Percentiles rank a stretch among this genome's conserved stretches.
Evolutionary conservation across 345 rosid species (phyloP).

Genomic region (Alliaria petiolata): DNA sequence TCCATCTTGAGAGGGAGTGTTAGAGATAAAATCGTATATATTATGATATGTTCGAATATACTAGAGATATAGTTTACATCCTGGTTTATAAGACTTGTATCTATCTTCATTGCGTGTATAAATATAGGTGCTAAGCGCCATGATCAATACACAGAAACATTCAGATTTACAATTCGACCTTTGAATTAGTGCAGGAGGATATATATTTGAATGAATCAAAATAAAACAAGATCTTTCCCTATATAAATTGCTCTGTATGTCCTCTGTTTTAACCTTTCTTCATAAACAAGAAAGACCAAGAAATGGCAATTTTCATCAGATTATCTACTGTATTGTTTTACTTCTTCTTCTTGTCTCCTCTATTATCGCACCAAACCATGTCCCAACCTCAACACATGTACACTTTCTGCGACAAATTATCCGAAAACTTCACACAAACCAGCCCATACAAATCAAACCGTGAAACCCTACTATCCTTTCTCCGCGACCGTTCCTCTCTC

Average conservation of each 20-base stretch:
- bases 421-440: background rate
- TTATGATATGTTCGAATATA: too few relatives aligned
- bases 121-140: too few relatives aligned
- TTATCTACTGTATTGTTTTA: background rate
- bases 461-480: background rate
- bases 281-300: background rate
- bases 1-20: too few relatives aligned
- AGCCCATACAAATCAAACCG: slow-evolving; percentile 20
- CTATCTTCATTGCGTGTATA: too few relatives aligned
- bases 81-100: too few relatives aligned
- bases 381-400: slow-evolving; percentile 7
- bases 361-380: background rate
- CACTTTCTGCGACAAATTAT: background rate
- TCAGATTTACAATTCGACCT: too few relatives aligned
- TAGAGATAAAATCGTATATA: too few relatives aligned
- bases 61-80: too few relatives aligned
- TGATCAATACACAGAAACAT: too few relatives aligned
- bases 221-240: background rate
- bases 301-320: background rate
- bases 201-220: background rate
- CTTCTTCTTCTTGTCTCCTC: background rate
- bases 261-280: background rate
- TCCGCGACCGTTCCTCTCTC: background rate
- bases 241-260: background rate
- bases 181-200: slow-evolving; percentile 9